phyloP scores from a whole-genome alignment of 495 filamentous ascomycete species.

The Xylaria castorea region DNA sequence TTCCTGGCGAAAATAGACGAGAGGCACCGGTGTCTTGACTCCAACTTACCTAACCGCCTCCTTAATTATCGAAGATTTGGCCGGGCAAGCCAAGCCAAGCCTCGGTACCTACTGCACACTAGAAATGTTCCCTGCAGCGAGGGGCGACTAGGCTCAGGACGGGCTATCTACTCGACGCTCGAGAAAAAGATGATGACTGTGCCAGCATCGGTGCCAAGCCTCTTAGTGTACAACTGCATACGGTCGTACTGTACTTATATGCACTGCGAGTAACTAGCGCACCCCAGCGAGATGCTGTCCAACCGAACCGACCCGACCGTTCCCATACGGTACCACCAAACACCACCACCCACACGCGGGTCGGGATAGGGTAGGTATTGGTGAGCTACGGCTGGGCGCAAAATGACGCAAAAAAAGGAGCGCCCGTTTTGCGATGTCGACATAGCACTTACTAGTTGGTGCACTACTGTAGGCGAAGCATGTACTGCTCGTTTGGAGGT shows the following conservation, averaged over 20 bases:
- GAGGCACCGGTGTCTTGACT: not conserved
- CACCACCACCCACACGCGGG: not conserved
- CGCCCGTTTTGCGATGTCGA: not conserved
- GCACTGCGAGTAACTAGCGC: no score
- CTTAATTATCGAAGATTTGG: not conserved
- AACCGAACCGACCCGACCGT: conserved; percentile 1
- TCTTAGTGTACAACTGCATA: conserved; percentile 22
- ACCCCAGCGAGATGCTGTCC: not conserved
- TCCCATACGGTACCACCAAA: not conserved
- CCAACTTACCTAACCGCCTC: conserved; percentile 6
- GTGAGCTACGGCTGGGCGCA: not conserved
- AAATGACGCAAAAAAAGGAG: conserved; percentile 14
- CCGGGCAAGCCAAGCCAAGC: not conserved
- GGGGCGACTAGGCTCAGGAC: not conserved
- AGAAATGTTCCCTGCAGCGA: not conserved
- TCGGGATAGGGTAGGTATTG: not conserved
- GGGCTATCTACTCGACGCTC: not conserved
- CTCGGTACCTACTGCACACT: conserved; percentile 8
- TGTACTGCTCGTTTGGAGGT: conserved; percentile 18
- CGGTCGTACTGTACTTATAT: not conserved
- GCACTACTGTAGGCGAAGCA: not conserved
- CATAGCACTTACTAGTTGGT: not conserved
- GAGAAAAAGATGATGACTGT: conserved; percentile 26
- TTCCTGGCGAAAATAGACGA: conserved; percentile 11
- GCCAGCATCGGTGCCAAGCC: conserved; percentile 26